Evolutionary conservation across 2,329 filamentous ascomycete genomes (phyloP), one percentile per base, ranked within the genome.

Genomic region (Phoma sp.): DNA sequence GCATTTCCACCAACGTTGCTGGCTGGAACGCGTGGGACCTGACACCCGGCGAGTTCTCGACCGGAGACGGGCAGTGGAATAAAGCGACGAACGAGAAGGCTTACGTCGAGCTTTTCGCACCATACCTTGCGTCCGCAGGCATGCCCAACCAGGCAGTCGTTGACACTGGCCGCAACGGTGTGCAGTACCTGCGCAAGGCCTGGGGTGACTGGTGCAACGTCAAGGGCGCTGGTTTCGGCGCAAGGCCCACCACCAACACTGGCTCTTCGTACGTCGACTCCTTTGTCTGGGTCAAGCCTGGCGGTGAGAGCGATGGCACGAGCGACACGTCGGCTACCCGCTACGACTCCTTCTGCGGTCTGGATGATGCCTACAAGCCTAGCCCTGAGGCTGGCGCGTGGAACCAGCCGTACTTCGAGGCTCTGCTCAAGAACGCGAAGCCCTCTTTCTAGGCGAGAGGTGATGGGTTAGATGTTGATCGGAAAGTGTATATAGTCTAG

Each of bases 221-320:
- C 62, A 82, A 79, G 53, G 84, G 83, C 38, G 83, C 85, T 46
- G 86, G 86, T 10, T 89, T 88, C 61, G 87, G 87, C 60, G 75
- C 76, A 13, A 81, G 85, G 9, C 86, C 86, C 1, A 83, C 83
- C 0, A 76, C 82, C 24, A 78, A 81, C 68, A 89, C 87, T 4
- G 85, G 84, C 13, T 79, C 83, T 55, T 67, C 75, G 1, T 75
- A 86, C 23, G 78, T 82, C 22, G 87, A 90, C 70, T 82, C 86
- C 27, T 87, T 89, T 60, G 86, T 89, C 55, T 89, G 87, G 87
- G 78, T 89, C 64, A 89, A 89, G 81, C 87, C 87, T 4, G 87
- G 87, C 62, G 80, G 80, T 49, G 81, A 83, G 69, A 77, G 75
- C 18, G 81, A 83, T 60, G 80, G 80, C 53, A 82, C 80, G 0